A percentile compares a stretch with the other conserved stretches of the same genome.
Evolutionary conservation across 306 rosid species (phyloP).

Genomic region (Citrullus mucosospermus): DNA sequence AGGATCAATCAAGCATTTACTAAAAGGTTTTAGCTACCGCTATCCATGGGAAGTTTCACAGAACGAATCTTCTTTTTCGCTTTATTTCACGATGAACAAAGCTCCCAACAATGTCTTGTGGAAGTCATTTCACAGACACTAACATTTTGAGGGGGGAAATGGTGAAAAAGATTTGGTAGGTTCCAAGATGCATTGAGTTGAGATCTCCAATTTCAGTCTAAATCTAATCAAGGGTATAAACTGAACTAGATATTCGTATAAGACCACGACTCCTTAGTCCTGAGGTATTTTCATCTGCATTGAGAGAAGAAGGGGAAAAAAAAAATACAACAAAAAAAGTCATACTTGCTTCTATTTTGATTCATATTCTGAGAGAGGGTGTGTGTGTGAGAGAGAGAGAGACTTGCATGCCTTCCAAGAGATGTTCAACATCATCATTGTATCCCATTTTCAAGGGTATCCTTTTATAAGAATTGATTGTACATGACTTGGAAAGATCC

Average conservation of each 20-base stretch:
- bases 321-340: too few species aligned
- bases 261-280: background rate
- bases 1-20: background rate
- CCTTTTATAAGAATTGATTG: background rate
- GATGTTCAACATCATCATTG: background rate
- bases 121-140: background rate
- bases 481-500: background rate
- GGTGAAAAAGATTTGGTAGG: background rate
- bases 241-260: background rate
- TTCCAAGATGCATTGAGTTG: background rate
- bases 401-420: background rate
- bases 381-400: background rate
- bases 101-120: background rate
- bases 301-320: background rate
- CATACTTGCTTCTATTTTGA: background rate
- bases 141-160: background rate
- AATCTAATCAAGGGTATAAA: background rate
- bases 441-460: background rate
- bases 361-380: background rate
- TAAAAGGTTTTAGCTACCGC: background rate
- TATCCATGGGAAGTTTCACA: background rate
- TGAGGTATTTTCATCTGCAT: background rate
- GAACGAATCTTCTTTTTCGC: background rate
- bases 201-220: background rate
- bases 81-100: background rate